phyloP scores from a whole-genome alignment of 2,329 filamentous ascomycete species.

The Gnomoniopsis sp. region DNA sequence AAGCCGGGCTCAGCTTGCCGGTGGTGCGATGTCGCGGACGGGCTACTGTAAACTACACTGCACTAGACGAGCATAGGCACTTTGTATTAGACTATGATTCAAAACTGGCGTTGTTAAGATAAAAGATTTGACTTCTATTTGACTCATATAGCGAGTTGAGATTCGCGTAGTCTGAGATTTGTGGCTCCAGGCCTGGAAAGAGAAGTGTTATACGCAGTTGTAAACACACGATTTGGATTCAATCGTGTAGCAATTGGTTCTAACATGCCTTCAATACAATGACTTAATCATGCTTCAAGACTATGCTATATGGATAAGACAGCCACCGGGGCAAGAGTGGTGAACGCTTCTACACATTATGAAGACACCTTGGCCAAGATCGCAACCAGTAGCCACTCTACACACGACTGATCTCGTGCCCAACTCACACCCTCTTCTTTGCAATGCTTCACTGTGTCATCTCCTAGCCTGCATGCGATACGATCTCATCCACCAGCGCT shows the following conservation, averaged over 20 bases:
- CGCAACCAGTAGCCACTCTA: not conserved
- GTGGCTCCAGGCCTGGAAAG: too few species aligned
- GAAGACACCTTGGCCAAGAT: not conserved
- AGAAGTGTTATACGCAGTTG: too few species aligned
- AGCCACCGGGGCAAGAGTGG: not conserved
- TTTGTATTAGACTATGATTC: not conserved
- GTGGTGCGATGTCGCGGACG: not conserved
- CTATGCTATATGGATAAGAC: not conserved
- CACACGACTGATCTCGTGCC: not conserved
- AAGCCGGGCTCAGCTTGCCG: not conserved
- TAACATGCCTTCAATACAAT: not conserved
- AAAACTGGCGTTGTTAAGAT: not conserved
- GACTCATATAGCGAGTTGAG: too few species aligned
- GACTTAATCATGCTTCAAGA: not conserved
- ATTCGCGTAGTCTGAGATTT: too few species aligned
- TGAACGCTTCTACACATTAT: not conserved
- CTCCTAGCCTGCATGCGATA: constrained; percentile 78
- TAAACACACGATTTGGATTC: too few species aligned
- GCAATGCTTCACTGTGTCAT: not conserved
- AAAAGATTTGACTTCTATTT: not conserved
- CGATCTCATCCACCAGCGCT: constrained; percentile 85
- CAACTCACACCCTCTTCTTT: not conserved
- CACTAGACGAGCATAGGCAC: not conserved
- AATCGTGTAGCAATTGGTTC: not conserved
- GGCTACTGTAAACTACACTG: not conserved